Percentiles rank a stretch among this genome's conserved stretches.
Evolutionary conservation across 139 green algal genomes (phyloP).

Genomic region (Tetraselmis striata): DNA sequence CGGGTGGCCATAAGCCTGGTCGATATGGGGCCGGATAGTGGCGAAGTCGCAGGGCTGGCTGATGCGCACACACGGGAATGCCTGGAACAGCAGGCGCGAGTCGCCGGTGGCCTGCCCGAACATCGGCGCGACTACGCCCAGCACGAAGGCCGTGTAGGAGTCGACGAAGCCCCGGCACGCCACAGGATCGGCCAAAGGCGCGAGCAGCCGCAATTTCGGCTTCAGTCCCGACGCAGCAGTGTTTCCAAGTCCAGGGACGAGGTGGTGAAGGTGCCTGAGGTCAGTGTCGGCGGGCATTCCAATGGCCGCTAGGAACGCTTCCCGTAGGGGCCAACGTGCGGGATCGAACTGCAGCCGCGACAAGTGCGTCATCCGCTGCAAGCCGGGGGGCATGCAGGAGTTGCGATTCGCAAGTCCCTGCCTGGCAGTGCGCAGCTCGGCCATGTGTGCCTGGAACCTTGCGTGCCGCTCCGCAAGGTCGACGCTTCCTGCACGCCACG

Average conservation of each 20-base stretch:
- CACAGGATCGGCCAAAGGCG: neutral
- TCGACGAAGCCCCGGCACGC: neutral
- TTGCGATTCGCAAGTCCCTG: neutral
- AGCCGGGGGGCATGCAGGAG: neutral
- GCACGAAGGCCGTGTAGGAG: neutral
- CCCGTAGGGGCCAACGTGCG: neutral
- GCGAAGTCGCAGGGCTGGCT: neutral
- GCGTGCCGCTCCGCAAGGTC: neutral
- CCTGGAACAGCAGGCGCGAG: neutral
- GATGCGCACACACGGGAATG: neutral
- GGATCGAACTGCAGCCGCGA: neutral
- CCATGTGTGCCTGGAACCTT: neutral
- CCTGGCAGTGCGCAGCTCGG: neutral
- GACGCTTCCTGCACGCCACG: neutral
- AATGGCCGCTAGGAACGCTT: neutral
- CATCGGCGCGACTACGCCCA: neutral
- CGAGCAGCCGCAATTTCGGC: neutral
- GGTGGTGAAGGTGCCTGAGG: neutral
- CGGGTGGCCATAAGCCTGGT: neutral
- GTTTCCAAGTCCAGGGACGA: neutral
- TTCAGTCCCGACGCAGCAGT: neutral
- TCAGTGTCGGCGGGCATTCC: neutral
- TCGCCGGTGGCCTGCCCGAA: neutral
- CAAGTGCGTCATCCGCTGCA: neutral
- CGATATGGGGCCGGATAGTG: neutral